phyloP scores from a whole-genome alignment of 441 rosid genomes.

The Corymbia citriodora region DNA sequence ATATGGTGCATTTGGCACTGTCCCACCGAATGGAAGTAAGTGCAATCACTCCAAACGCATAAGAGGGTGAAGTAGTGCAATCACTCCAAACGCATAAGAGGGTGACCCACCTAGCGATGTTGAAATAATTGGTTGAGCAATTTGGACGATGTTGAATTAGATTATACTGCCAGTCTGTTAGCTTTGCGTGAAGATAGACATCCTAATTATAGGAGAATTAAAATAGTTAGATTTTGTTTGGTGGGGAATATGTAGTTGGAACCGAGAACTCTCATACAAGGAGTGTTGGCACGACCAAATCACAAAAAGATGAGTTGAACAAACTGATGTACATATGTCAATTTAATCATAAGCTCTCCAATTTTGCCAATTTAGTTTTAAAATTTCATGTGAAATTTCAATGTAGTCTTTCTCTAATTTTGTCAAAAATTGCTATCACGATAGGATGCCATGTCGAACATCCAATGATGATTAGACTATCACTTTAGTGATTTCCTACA shows the following conservation, averaged over 20 bases:
- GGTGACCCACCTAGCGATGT: neutral
- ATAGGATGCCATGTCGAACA: accelerated
- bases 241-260: neutral
- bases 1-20: neutral
- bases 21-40: neutral
- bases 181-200: neutral
- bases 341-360: too few species aligned
- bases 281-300: neutral
- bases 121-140: neutral
- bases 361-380: neutral
- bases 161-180: neutral
- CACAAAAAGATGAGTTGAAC: neutral
- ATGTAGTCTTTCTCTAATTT: neutral
- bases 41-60: neutral
- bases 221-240: neutral
- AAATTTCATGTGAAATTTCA: neutral
- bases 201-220: neutral
- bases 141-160: neutral
- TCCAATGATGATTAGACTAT: accelerated
- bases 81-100: neutral
- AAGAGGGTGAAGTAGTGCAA: neutral
- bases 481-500: neutral
- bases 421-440: neutral
- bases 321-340: neutral
- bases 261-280: neutral